phyloP scores from a whole-genome alignment of 345 rosid genomes.

The Salix brachista region DNA sequence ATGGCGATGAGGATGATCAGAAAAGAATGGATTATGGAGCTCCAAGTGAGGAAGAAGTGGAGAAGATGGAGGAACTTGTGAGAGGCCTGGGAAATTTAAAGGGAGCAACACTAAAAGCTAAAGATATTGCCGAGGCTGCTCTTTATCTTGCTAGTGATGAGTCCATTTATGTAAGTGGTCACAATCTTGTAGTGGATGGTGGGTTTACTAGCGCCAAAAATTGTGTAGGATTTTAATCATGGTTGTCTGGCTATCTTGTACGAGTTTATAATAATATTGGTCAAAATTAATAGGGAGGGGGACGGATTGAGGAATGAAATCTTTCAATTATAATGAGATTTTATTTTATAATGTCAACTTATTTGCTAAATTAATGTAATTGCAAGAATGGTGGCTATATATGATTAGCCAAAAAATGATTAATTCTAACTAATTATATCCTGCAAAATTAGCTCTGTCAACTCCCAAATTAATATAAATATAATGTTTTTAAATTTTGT shows the following conservation, averaged over 20 bases:
- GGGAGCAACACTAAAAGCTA: not conserved
- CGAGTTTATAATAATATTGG: too few relatives aligned
- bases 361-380: too few relatives aligned
- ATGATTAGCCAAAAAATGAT: too few relatives aligned
- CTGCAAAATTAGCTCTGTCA: not conserved
- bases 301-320: too few relatives aligned
- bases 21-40: not conserved
- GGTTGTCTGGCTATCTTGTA: too few relatives aligned
- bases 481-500: too few relatives aligned
- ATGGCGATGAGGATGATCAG: not conserved
- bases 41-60: not conserved
- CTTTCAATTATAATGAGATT: too few relatives aligned
- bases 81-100: not conserved
- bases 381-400: too few relatives aligned
- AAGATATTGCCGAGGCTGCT: slow-evolving; percentile 18
- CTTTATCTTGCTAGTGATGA: slow-evolving; percentile 15
- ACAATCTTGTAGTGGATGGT: slow-evolving; percentile 13
- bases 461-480: too few relatives aligned
- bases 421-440: too few relatives aligned
- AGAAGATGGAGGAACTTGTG: not conserved
- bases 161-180: slow-evolving; percentile 9
- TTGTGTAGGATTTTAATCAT: not conserved
- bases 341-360: too few relatives aligned
- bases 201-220: slow-evolving; percentile 7
- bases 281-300: too few relatives aligned